Percentiles rank a stretch among this genome's conserved stretches.
These are phyloP conservation scores for Neonectria sp. DNA, from an alignment of 2,329 filamentous ascomycete species.

Conservation along the genomic window DNA sequence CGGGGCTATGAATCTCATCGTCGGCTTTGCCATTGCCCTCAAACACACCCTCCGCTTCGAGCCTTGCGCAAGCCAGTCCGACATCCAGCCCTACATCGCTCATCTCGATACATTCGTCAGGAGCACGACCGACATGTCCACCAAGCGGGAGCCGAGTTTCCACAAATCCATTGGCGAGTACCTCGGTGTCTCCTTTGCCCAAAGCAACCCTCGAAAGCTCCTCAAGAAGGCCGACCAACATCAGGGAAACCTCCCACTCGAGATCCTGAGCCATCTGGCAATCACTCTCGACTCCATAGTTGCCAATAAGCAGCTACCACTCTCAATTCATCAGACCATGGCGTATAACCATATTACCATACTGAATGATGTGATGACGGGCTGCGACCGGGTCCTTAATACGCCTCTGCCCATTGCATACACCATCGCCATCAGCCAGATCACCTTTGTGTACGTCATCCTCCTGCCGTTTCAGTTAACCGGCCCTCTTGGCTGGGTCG, in stretches of 20 bases:
- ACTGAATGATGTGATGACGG: slow-evolving; percentile 79
- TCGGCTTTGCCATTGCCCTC: slow-evolving; percentile 80
- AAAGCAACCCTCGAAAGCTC: slow-evolving; percentile 81
- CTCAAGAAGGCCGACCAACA: slow-evolving; percentile 80
- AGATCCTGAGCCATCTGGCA: slow-evolving; percentile 81
- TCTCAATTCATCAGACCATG: slow-evolving; percentile 71
- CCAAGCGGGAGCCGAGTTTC: slow-evolving; percentile 56
- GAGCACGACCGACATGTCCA: slow-evolving; percentile 56
- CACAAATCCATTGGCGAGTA: slow-evolving; percentile 78
- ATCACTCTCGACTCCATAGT: slow-evolving; percentile 75
- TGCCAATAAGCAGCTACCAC: slow-evolving; percentile 65
- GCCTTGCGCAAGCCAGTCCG: slow-evolving; percentile 81
- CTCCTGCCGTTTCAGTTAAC: slow-evolving; percentile 85
- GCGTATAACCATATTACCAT: slow-evolving; percentile 71
- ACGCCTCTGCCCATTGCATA: slow-evolving; percentile 87
- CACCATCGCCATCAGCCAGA: slow-evolving; percentile 85
- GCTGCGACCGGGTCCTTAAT: slow-evolving; percentile 83
- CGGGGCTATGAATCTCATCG: slow-evolving; percentile 81
- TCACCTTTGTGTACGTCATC: slow-evolving; percentile 86
- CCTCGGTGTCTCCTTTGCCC: slow-evolving; percentile 80
- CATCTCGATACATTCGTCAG: slow-evolving; percentile 82
- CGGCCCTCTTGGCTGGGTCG: slow-evolving; percentile 75
- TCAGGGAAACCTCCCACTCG: slow-evolving; percentile 83
- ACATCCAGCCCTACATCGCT: slow-evolving; percentile 77
- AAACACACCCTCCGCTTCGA: slow-evolving; percentile 89